Conservation (phyloP, 2,329 filamentous ascomycete genomes). For the Exophiala oligosperma region DNA sequence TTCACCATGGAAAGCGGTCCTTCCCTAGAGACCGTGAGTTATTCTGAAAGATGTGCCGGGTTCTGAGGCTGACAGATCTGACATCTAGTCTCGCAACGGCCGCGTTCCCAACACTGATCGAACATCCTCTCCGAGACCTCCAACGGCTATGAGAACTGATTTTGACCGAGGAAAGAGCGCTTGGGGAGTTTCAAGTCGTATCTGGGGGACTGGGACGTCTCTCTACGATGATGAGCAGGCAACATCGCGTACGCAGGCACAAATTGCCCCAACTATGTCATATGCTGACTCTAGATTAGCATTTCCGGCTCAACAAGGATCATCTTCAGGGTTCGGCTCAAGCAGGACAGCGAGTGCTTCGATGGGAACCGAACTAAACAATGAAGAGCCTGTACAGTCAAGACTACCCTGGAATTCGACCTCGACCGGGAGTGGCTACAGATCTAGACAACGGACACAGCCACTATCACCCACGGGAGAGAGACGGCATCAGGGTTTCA, state of each 20-base stretch:
- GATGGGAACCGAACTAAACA: slow-evolving; percentile 9
- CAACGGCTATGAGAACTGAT: slow-evolving; percentile 38
- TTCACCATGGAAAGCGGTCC: slow-evolving; percentile 39
- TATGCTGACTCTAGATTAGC: slow-evolving; percentile 12
- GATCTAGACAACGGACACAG: slow-evolving; percentile 11
- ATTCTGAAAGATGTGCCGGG: neutral
- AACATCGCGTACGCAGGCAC: slow-evolving; percentile 47
- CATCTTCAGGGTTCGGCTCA: slow-evolving; percentile 11
- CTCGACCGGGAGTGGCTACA: slow-evolving; percentile 4
- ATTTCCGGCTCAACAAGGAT: slow-evolving; percentile 18
- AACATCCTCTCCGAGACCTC: slow-evolving; percentile 14
- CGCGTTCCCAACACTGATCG: slow-evolving; percentile 14
- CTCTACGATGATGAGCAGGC: slow-evolving; percentile 48
- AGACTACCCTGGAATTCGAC: slow-evolving; percentile 15
- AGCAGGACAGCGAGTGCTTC: slow-evolving; percentile 5
- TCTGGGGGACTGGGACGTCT: slow-evolving; percentile 54
- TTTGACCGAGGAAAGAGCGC: slow-evolving; percentile 45
- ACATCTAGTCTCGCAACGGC: slow-evolving; percentile 11
- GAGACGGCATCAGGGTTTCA: slow-evolving; percentile 16
- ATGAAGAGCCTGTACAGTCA: slow-evolving; percentile 15
- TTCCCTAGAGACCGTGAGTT: slow-evolving; percentile 41
- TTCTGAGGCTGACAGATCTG: slow-evolving; percentile 5
- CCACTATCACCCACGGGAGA: slow-evolving; percentile 21
- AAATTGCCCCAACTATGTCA: slow-evolving; percentile 5
- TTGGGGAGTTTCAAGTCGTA: slow-evolving; percentile 44